A percentile compares a stretch with the other conserved stretches of the same genome.
Conservation (phyloP, 2,329 filamentous ascomycete genomes). For the Aspergillus quadricinctus region DNA sequence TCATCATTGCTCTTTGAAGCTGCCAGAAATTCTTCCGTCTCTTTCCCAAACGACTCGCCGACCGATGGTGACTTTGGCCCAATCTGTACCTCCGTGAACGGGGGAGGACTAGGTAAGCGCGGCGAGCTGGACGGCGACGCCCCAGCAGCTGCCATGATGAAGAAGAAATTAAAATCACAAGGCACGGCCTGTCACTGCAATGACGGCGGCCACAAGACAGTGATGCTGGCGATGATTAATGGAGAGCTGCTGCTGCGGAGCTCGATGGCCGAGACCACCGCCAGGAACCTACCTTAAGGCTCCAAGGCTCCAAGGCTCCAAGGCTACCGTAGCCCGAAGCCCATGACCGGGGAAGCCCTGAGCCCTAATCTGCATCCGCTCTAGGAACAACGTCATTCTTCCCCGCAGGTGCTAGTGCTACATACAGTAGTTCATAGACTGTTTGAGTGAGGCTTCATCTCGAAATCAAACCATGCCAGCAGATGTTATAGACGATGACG, state of each 20-base stretch:
- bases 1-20: conserved; percentile 59
- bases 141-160: conserved; percentile 41
- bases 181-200: background rate
- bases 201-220: background rate
- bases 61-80: conserved; percentile 70
- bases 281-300: conserved; percentile 3
- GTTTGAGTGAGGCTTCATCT: background rate
- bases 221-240: conserved; percentile 10
- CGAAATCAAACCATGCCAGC: conserved; percentile 13
- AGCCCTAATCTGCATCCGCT: conserved; percentile 25
- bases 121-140: conserved; percentile 68
- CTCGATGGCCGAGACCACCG: conserved; percentile 9
- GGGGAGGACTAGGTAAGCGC: conserved; percentile 88
- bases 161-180: background rate
- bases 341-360: conserved; percentile 30
- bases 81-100: conserved; percentile 90
- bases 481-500: conserved; percentile 37
- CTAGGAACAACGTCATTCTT: conserved; percentile 8
- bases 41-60: conserved; percentile 55
- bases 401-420: background rate
- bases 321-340: conserved; percentile 7
- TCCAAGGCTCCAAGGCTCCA: background rate
- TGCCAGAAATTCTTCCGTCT: conserved; percentile 53
- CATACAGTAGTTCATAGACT: background rate
- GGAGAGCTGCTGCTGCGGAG: conserved; percentile 12